Evolutionary conservation across 2,329 filamentous ascomycete genomes (phyloP).

Genomic region (Trichoderma sp.): DNA sequence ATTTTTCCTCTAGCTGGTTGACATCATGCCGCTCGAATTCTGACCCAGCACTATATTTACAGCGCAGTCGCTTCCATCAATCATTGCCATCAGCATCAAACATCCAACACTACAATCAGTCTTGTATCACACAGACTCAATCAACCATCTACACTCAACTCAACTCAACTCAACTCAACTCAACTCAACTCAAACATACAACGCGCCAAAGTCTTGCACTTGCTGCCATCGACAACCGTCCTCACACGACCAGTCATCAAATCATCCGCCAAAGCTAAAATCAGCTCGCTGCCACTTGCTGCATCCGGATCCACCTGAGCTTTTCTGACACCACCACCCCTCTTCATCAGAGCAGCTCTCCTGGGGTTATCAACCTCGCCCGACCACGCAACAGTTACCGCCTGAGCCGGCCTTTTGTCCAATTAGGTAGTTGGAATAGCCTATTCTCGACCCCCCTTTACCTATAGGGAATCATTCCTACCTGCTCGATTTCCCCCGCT

Average conservation of each 20-base stretch:
- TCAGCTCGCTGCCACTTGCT: neutral
- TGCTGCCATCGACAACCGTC: neutral
- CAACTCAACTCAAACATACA: neutral
- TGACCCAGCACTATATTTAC: conserved; percentile 15
- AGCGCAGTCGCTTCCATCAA: conserved; percentile 10
- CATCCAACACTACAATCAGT: neutral
- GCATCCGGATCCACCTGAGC: conserved; percentile 8
- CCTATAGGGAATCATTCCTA: neutral
- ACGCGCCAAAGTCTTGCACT: neutral
- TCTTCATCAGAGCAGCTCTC: conserved; percentile 11
- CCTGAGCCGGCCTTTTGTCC: conserved; percentile 8
- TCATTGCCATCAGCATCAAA: conserved; percentile 1
- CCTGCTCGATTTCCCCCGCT: neutral
- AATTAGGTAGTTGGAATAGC: neutral
- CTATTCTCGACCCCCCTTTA: neutral
- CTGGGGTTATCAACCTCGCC: conserved; percentile 8
- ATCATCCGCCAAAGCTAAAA: neutral
- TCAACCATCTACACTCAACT: neutral
- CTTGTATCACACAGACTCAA: neutral
- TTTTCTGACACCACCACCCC: conserved; percentile 16
- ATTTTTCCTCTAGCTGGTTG: conserved; percentile 2
- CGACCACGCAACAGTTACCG: conserved; percentile 13
- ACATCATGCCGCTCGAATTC: conserved; percentile 21
- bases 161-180: neutral
- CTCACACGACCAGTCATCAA: neutral